phyloP scores from a whole-genome alignment of 192 early-diverging fungal species.

The Coemansia reversa region DNA sequence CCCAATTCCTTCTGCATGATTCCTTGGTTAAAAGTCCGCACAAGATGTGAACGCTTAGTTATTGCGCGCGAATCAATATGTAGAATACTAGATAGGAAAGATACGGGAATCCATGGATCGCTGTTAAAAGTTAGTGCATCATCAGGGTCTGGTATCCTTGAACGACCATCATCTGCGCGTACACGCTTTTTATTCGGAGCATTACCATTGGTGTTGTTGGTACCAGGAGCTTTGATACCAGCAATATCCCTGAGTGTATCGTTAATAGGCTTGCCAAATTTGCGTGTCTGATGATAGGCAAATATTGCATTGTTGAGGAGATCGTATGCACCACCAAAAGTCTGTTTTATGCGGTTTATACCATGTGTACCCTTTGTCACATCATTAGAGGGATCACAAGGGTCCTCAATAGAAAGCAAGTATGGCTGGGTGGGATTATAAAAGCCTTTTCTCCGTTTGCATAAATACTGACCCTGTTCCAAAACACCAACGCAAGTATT shows the following conservation, averaged over 20 bases:
- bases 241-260: constrained; percentile 16
- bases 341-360: constrained; percentile 47
- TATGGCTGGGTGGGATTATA: constrained; percentile 31
- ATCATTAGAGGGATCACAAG: constrained; percentile 57
- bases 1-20: constrained; percentile 37
- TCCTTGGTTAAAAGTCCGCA: constrained; percentile 31
- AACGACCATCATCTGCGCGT: constrained; percentile 21
- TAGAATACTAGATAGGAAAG: constrained; percentile 51
- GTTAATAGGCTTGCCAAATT: constrained; percentile 50
- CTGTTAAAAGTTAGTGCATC: constrained; percentile 9
- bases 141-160: not conserved
- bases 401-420: constrained; percentile 59
- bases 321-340: constrained; percentile 52
- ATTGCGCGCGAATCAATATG: constrained; percentile 15
- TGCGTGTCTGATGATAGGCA: constrained; percentile 53
- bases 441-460: constrained; percentile 30
- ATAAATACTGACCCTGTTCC: constrained; percentile 58
- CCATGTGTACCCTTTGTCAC: constrained; percentile 54
- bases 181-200: constrained; percentile 22
- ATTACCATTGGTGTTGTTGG: not conserved
- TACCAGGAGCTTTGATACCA: not conserved
- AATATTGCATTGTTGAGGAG: constrained; percentile 50
- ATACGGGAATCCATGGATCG: constrained; percentile 47
- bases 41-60: constrained; percentile 16
- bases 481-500: constrained; percentile 64